Base-by-base conservation (phyloP, 163 green algal species). In the Trebouxia gelatinosa region DNA sequence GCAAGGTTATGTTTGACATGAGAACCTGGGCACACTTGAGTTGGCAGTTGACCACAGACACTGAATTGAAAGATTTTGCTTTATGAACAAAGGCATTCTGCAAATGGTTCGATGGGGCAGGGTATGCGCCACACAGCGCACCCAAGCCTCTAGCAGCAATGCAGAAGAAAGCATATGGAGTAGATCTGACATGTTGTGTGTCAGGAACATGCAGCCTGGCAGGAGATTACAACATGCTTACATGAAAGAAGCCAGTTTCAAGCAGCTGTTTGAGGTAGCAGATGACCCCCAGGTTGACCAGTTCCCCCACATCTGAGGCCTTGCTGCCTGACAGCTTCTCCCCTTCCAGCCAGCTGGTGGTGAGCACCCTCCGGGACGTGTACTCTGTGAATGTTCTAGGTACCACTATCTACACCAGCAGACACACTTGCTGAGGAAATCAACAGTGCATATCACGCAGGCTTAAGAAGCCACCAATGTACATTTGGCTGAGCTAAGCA, bases 241-340 rank as follows among this genome's bases (percentile, higher is more conserved):
- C 84, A 77, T 91, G 88, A 82, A 92, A 91, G 66, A 91, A 80
- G 75, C 80, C 62, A 31, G 92, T 98, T 80, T 98, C 94, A 37
- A 99, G 90, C 77, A 99, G 90, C 85, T 98, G 94, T 84, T 98
- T 98, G 32, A 99, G 88, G 88, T 98, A 99, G 89, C 91, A 96
- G 76, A 99, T 95, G 39, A 99, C 95, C 39, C 95, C 95, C 43
- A 99, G 74, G 85, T 98, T 98, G 66, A 98, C 95, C 54, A 99
- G 87, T 5, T 84, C 82, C 34, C 92, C 94, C 67, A 99, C 95
- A 79, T 99, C 93, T 80, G 88, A 81, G 2, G 91, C 93, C 29
- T 86, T 85, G 77, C 81, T 91, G 84, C 91, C 86, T 35, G 68
- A 85, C 66, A 86, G 78, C 78, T 85, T 85, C 51, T 85, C 81